phyloP scores from a whole-genome alignment of 306 rosid genomes.

The Urtica urens region DNA sequence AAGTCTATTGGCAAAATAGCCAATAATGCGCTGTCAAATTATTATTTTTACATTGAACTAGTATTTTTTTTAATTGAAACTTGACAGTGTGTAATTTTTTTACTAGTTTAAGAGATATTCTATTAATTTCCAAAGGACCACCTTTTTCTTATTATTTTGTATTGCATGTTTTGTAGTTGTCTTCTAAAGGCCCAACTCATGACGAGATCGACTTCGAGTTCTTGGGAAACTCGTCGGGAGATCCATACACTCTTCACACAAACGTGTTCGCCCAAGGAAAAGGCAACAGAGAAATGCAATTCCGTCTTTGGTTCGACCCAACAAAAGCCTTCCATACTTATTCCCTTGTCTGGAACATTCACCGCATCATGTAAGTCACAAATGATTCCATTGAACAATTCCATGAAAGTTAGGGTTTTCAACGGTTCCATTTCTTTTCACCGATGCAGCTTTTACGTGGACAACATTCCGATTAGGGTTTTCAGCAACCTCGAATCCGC shows the following conservation, averaged over 20 bases:
- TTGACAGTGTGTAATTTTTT: background rate
- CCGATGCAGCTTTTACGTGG: conserved; percentile 23
- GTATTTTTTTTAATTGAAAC: too few relatives aligned
- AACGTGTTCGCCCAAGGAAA: conserved; percentile 32
- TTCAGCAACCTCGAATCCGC: conserved; percentile 29
- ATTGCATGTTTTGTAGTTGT: conserved; percentile 31
- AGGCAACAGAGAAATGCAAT: conserved; percentile 35
- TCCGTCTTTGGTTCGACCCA: conserved; percentile 44
- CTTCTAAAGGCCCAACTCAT: conserved; percentile 46
- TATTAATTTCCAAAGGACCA: too few relatives aligned
- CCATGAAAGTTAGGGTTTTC: background rate
- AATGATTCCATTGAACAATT: too few relatives aligned
- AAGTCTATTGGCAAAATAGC: too few relatives aligned
- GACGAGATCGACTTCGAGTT: conserved; percentile 43
- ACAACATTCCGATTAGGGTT: conserved; percentile 31
- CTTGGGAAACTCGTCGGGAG: conserved; percentile 33
- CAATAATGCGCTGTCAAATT: too few relatives aligned
- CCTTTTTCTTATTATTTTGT: background rate
- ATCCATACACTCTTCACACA: conserved; percentile 38
- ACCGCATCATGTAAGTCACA: conserved; percentile 28
- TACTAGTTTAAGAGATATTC: background rate
- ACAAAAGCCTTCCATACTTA: conserved; percentile 38
- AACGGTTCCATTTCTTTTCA: background rate
- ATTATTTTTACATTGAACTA: too few relatives aligned
- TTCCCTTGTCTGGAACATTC: conserved; percentile 29